A percentile compares a stretch with the other conserved stretches of the same genome.
Conservation (phyloP, 108 stramenopile genomes). For the Skeletonema tropicum region DNA sequence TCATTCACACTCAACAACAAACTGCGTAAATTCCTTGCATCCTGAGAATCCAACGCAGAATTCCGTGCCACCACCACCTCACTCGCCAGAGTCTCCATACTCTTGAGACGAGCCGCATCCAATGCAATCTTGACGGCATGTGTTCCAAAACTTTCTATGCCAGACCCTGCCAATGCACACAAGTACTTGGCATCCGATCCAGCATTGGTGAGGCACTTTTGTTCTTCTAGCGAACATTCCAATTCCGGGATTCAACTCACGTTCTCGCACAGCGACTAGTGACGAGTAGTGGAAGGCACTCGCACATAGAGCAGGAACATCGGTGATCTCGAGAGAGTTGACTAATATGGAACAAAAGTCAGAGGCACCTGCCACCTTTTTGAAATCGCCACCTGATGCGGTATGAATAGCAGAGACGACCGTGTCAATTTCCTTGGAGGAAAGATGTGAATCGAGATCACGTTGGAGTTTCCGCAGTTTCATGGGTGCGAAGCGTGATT, state of each 20-base stretch:
- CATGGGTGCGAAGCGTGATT: conserved; percentile 17
- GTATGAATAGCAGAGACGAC: conserved; percentile 66
- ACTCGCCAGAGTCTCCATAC: conserved; percentile 59
- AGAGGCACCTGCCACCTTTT: conserved; percentile 72
- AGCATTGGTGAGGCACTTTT: conserved; percentile 12
- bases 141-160: conserved; percentile 50
- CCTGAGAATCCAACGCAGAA: conserved; percentile 13
- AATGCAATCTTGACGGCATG: conserved; percentile 64
- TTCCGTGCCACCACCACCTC: conserved; percentile 32
- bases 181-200: conserved; percentile 34
- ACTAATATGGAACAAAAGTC: conserved; percentile 76
- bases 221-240: conserved; percentile 22
- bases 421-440: conserved; percentile 27
- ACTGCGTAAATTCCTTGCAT: conserved; percentile 62
- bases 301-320: conserved; percentile 65
- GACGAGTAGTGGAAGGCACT: conserved; percentile 72
- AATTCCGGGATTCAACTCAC: background rate
- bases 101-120: conserved; percentile 75
- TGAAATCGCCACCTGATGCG: conserved; percentile 52
- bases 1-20: conserved; percentile 62
- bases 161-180: conserved; percentile 43
- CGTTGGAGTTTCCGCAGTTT: conserved; percentile 29
- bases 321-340: conserved; percentile 79
- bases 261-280: conserved; percentile 54
- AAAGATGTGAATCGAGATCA: conserved; percentile 31